Conservation (phyloP, 2,329 filamentous ascomycete genomes). For the Phyllosticta ampelicida region DNA sequence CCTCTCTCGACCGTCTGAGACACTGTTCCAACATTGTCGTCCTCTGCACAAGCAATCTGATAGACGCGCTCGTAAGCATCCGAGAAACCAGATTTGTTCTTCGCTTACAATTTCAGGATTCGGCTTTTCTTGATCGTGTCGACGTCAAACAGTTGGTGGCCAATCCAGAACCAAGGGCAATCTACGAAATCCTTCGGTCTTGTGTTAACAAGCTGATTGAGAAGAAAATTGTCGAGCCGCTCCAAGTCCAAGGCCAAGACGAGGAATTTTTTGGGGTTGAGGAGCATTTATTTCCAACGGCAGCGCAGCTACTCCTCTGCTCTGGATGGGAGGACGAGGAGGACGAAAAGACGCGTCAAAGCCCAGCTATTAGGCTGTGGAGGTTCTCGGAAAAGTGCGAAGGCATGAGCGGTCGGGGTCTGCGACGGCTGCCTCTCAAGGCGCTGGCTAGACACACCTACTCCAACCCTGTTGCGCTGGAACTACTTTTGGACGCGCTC, state of each 20-base stretch:
- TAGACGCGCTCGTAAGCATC: conserved; percentile 24
- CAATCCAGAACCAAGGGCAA: conserved; percentile 27
- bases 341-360: conserved; percentile 7
- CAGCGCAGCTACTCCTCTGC: not conserved
- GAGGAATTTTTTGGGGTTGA: not conserved
- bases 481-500: conserved; percentile 13
- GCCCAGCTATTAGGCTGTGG: conserved; percentile 21
- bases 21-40: conserved; percentile 35
- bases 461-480: conserved; percentile 13
- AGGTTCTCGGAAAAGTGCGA: conserved; percentile 21
- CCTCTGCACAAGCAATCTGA: conserved; percentile 41
- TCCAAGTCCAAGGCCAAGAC: not conserved
- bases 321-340: not conserved
- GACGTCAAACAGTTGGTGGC: conserved; percentile 38
- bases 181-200: conserved; percentile 40
- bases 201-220: conserved; percentile 36
- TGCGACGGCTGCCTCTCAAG: conserved; percentile 14
- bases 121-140: conserved; percentile 40
- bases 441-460: conserved; percentile 14
- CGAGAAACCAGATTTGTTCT: not conserved
- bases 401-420: conserved; percentile 16
- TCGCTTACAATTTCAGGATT: conserved; percentile 20
- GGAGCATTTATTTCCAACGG: not conserved
- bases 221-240: conserved; percentile 24
- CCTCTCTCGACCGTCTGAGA: conserved; percentile 36